A percentile compares a stretch with the other conserved stretches of the same genome.
phyloP scores from a whole-genome alignment of 495 filamentous ascomycete genomes.

The Podospora didyma region DNA sequence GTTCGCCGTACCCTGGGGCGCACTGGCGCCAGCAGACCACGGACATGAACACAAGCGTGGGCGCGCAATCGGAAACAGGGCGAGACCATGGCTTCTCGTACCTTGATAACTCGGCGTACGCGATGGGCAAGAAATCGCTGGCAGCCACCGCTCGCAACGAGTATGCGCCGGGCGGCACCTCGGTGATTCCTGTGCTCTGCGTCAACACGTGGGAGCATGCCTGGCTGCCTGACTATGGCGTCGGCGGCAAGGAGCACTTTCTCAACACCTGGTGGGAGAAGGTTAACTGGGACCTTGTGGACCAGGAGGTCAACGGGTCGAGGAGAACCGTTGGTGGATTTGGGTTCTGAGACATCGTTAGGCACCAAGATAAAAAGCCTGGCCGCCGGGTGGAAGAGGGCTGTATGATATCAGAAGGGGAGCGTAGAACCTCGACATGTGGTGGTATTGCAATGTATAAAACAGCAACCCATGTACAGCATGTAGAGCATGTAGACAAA shows the following conservation, averaged over 20 bases:
- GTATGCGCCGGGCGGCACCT: slow-evolving; percentile 64
- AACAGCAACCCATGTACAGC: too few relatives aligned
- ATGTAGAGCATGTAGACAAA: too few relatives aligned
- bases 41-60: slow-evolving; percentile 69
- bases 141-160: slow-evolving; percentile 29
- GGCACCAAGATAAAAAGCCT: too few relatives aligned
- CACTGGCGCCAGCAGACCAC: slow-evolving; percentile 74
- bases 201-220: slow-evolving; percentile 97
- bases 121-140: slow-evolving; percentile 39
- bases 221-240: slow-evolving; percentile 76
- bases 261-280: slow-evolving; percentile 79
- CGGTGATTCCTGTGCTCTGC: slow-evolving; percentile 74
- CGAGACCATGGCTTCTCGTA: slow-evolving; percentile 24
- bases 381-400: too few relatives aligned
- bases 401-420: not conserved
- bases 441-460: too few relatives aligned
- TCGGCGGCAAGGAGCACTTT: slow-evolving; percentile 66
- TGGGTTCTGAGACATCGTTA: too few relatives aligned
- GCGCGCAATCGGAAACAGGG: slow-evolving; percentile 35
- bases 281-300: slow-evolving; percentile 82
- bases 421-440: not conserved
- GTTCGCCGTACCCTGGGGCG: slow-evolving; percentile 78
- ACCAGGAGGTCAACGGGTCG: slow-evolving; percentile 20
- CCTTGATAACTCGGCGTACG: slow-evolving; percentile 38
- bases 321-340: too few relatives aligned